Conservation (phyloP, 2,329 filamentous ascomycete species). For the Fusarium goolgardi region DNA sequence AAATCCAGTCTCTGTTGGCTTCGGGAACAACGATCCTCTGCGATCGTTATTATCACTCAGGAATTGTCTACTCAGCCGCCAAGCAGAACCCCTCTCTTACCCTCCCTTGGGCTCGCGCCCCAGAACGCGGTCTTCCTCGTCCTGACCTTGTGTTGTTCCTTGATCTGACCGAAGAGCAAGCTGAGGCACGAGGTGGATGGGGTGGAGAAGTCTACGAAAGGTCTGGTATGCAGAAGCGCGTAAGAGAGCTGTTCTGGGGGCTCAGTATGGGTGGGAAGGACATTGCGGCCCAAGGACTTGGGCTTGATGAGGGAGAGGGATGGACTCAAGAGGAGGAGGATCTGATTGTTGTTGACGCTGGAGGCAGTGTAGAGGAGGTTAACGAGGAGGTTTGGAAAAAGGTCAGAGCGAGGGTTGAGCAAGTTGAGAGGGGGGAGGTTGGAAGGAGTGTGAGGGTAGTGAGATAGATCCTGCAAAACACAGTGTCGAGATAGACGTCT, state of each 20-base stretch:
- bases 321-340: constrained; percentile 65
- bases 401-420: constrained; percentile 59
- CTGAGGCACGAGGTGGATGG: constrained; percentile 83
- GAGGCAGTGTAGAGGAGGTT: constrained; percentile 66
- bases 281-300: constrained; percentile 44
- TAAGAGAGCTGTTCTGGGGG: constrained; percentile 77
- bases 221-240: constrained; percentile 81
- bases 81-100: constrained; percentile 78
- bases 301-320: constrained; percentile 40
- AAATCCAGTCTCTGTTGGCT: constrained; percentile 66
- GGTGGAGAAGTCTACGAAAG: constrained; percentile 91
- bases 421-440: constrained; percentile 62
- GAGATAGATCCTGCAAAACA: constrained; percentile 17
- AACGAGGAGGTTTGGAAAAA: constrained; percentile 66
- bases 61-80: constrained; percentile 91
- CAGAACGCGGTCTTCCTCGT: constrained; percentile 86
- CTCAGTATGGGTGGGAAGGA: constrained; percentile 61
- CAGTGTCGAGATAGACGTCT: neutral
- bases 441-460: constrained; percentile 58
- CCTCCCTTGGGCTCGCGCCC: constrained; percentile 83
- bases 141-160: constrained; percentile 92
- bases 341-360: constrained; percentile 66
- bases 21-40: constrained; percentile 81
- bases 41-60: constrained; percentile 95
- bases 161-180: constrained; percentile 79